Evolutionary conservation across 2,329 filamentous ascomycete genomes (phyloP), one percentile per base, ranked within the genome.

Genomic region (Colletotrichum shisoi): DNA sequence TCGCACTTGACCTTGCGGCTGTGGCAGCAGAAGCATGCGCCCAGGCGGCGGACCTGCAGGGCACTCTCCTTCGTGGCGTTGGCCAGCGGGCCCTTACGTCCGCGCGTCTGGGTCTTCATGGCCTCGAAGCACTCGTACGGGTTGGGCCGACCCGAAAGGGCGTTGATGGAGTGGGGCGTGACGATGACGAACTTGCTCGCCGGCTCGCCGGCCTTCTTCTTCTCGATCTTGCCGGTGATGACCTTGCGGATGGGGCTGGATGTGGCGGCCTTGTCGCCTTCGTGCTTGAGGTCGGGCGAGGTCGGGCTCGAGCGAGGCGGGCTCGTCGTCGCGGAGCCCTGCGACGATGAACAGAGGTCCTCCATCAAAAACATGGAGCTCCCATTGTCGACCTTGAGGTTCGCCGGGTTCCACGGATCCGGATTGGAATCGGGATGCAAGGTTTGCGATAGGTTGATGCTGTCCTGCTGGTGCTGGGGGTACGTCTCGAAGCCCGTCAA

Each of bases 1-100:
- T 86, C 84, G 69, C 85, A 87, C 73, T 83, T 84, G 61, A 87
- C 85, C 73, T 87, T 87, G 70, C 85, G 83, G 64, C 82, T 83
- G 71, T 85, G 84, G 71, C 85, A 87, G 76, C 84, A 85, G 76
- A 87, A 87, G 72, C 85, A 87, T 11, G 85, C 85, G 6, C 85
- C 85, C 4, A 79, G 74, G 39, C 84, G 80, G 17, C 85, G 81
- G 12, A 87, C 84, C 62, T 84, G 80, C 2, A 86, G 77, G 0
- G 85, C 85, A 52, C 79, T 83, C 73, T 85, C 79, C 72, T 86
- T 86, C 37, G 80, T 84, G n/a, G 83, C 81, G 53, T 82, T 79
- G 31, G 83, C 82, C 44, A 87, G 74, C 1, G 85, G 84, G 0
- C 85, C 85, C 71, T 87, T 87, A 58, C 85, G 80, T 2, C 85